Conservation (phyloP, 2,329 filamentous ascomycete species). For the Rhinocladiella mackenziei region DNA sequence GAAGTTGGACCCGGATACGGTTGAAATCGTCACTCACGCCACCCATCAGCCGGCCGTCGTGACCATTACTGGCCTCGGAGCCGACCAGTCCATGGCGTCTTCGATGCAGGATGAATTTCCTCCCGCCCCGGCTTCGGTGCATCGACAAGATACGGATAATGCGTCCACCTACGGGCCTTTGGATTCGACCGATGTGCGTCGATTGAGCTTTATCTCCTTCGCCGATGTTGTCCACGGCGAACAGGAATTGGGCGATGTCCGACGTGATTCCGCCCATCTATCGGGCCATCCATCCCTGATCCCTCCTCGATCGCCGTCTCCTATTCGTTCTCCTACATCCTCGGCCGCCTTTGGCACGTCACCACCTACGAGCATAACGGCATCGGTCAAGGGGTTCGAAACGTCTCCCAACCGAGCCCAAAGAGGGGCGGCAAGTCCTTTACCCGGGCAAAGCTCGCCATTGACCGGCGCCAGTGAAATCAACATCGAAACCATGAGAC, state of each 20-base stretch:
- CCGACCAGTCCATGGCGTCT: constrained; percentile 36
- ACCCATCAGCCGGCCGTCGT: constrained; percentile 75
- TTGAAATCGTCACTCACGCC: constrained; percentile 86
- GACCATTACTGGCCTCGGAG: constrained; percentile 55
- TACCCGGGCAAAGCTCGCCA: constrained; percentile 52
- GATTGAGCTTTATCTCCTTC: constrained; percentile 93
- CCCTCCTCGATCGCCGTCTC: constrained; percentile 65
- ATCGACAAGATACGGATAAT: constrained; percentile 50
- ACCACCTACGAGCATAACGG: constrained; percentile 70
- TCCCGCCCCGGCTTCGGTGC: constrained; percentile 37
- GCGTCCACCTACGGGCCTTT: constrained; percentile 73
- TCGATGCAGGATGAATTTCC: constrained; percentile 53
- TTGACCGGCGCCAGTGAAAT: constrained; percentile 61
- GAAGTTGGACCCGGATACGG: constrained; percentile 77
- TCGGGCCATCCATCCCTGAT: constrained; percentile 27
- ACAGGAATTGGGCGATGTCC: constrained; percentile 36
- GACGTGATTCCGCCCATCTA: constrained; percentile 64
- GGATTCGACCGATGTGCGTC: constrained; percentile 72
- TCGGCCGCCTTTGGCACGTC: constrained; percentile 66
- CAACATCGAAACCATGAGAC: constrained; percentile 89
- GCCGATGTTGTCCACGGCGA: constrained; percentile 85
- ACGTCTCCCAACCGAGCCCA: constrained; percentile 58
- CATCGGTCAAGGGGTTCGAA: constrained; percentile 70
- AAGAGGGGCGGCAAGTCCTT: constrained; percentile 58
- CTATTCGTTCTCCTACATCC: constrained; percentile 72